Conservation (phyloP, 768 basidiomycete species). For the Exidia glandulosa region DNA sequence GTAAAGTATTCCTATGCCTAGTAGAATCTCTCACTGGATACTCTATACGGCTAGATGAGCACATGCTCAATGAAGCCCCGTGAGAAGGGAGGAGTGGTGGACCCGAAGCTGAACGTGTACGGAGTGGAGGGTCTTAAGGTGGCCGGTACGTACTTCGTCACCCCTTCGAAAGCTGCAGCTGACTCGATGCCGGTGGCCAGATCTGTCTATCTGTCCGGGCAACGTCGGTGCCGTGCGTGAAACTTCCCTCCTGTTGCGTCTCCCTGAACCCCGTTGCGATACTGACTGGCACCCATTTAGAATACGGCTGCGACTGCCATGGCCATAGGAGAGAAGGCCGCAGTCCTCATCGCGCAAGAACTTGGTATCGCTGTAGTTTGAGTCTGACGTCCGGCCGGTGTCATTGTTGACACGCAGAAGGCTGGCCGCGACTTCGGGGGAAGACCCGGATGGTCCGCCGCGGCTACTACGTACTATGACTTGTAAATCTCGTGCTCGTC, state of each 20-base stretch:
- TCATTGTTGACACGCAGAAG: background rate
- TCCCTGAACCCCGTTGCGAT: background rate
- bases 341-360: slow-evolving; percentile 47
- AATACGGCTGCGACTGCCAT: slow-evolving; percentile 36
- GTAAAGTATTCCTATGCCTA: background rate
- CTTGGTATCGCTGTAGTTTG: slow-evolving; percentile 21
- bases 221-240: slow-evolving; percentile 26
- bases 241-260: too few relatives aligned
- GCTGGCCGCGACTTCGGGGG: background rate
- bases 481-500: too few relatives aligned
- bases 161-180: background rate
- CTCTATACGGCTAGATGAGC: slow-evolving; percentile 17
- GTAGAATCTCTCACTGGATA: background rate
- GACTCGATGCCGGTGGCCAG: slow-evolving; percentile 6
- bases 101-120: slow-evolving; percentile 8
- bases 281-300: slow-evolving; percentile 2
- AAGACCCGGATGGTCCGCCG: background rate
- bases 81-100: slow-evolving; percentile 8
- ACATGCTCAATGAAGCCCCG: slow-evolving; percentile 9
- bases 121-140: slow-evolving; percentile 4
- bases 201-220: slow-evolving; percentile 28
- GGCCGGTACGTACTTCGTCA: slow-evolving; percentile 13
- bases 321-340: slow-evolving; percentile 50
- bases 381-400: too few relatives aligned
- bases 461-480: too few relatives aligned